phyloP scores from a whole-genome alignment of 2,329 filamentous ascomycete species.

The Epichloe brachyelytri region DNA sequence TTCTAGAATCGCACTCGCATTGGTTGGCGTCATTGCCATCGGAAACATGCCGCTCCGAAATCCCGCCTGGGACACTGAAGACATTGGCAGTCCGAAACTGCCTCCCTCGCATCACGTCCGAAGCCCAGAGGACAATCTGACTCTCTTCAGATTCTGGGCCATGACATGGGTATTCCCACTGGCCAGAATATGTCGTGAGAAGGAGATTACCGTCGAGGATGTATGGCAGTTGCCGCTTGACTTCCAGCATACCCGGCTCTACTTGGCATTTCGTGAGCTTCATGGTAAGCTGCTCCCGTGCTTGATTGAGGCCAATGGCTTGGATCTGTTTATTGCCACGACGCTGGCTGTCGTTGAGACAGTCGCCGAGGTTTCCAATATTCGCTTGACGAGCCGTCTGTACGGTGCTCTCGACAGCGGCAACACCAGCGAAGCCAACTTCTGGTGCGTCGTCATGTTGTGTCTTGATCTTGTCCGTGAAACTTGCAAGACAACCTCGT shows the following conservation, averaged over 20 bases:
- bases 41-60: slow-evolving; percentile 25
- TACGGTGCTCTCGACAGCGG: slow-evolving; percentile 21
- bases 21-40: slow-evolving; percentile 18
- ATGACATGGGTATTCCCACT: slow-evolving; percentile 73
- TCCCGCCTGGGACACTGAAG: slow-evolving; percentile 19
- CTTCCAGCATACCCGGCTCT: slow-evolving; percentile 67
- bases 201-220: slow-evolving; percentile 63
- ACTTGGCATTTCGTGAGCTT: slow-evolving; percentile 61
- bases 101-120: slow-evolving; percentile 34
- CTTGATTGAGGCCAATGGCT: slow-evolving; percentile 61
- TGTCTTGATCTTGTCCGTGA: slow-evolving; percentile 20
- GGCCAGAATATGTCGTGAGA: slow-evolving; percentile 48
- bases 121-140: slow-evolving; percentile 65
- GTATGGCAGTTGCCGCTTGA: slow-evolving; percentile 72
- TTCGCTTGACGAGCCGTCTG: slow-evolving; percentile 24
- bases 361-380: slow-evolving; percentile 24
- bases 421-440: slow-evolving; percentile 17
- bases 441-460: slow-evolving; percentile 27
- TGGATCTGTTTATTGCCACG: slow-evolving; percentile 61
- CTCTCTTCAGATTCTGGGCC: slow-evolving; percentile 71
- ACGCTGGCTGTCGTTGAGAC: slow-evolving; percentile 44
- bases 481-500: slow-evolving; percentile 22
- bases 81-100: slow-evolving; percentile 17
- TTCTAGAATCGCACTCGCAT: slow-evolving; percentile 11
- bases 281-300: slow-evolving; percentile 58